Conservation (phyloP, 2,329 filamentous ascomycete species). For the Ophiostoma sp. region DNA sequence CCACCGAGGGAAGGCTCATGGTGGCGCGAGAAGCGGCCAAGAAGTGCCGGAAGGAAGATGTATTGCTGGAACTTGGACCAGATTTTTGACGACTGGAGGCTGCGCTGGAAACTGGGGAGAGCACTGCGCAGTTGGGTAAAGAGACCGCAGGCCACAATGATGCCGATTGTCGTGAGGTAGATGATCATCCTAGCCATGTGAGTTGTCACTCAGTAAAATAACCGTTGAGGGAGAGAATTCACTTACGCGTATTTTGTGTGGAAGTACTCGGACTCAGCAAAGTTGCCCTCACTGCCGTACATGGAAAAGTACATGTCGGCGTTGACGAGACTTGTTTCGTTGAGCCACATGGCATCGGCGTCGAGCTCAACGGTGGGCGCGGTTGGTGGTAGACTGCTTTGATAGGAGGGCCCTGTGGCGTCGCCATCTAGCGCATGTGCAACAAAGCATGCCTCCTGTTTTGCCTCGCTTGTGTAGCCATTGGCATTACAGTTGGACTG, state of each 20-base stretch:
- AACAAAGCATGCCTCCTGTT: neutral
- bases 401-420: neutral
- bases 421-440: neutral
- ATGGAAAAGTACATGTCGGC: constrained; percentile 1
- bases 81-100: neutral
- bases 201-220: neutral
- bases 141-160: neutral
- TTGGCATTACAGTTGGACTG: constrained; percentile 5
- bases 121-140: neutral
- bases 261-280: constrained; percentile 9
- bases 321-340: constrained; percentile 1
- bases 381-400: neutral
- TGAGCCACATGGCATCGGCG: constrained; percentile 6
- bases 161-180: neutral
- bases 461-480: neutral
- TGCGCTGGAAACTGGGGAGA: neutral
- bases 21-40: neutral
- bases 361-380: neutral
- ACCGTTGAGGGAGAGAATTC: neutral
- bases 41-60: neutral
- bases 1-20: neutral
- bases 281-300: constrained; percentile 11
- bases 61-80: neutral
- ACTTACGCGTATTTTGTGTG: constrained; percentile 15
- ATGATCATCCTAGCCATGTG: neutral